These are phyloP conservation scores for Vigna reflexopilosa DNA, from an alignment of 306 rosid genomes.

Conservation along the genomic window DNA sequence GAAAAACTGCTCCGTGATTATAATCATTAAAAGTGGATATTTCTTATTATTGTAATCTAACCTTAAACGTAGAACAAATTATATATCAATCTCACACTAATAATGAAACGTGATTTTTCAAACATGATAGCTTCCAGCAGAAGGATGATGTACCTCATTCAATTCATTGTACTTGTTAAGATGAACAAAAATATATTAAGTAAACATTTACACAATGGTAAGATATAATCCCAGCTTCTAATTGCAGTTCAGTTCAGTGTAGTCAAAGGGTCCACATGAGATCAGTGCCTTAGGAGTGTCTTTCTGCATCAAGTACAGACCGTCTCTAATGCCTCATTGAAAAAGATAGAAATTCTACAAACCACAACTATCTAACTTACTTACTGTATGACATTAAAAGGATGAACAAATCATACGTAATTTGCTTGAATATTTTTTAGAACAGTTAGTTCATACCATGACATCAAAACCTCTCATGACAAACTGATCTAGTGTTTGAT, in stretches of 20 bases:
- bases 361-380: conserved; percentile 2
- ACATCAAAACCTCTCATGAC: neutral
- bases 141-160: neutral
- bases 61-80: conserved; percentile 36
- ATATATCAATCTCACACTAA: conserved; percentile 23
- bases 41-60: conserved; percentile 18
- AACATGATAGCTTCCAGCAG: conserved; percentile 7
- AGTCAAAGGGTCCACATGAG: conserved; percentile 6
- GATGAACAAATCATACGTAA: neutral
- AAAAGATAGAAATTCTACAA: conserved; percentile 19
- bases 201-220: neutral
- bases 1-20: conserved; percentile 22
- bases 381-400: neutral
- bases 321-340: neutral
- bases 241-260: conserved; percentile 23
- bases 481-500: neutral
- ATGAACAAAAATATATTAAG: conserved; percentile 5
- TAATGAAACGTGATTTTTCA: neutral
- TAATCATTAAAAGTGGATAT: conserved; percentile 31
- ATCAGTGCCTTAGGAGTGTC: neutral
- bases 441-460: neutral
- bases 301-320: neutral
- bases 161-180: neutral
- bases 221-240: neutral
- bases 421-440: neutral